Base-by-base conservation (phyloP, 352 stramenopile genomes). In the Phytophthora pinifolia region DNA sequence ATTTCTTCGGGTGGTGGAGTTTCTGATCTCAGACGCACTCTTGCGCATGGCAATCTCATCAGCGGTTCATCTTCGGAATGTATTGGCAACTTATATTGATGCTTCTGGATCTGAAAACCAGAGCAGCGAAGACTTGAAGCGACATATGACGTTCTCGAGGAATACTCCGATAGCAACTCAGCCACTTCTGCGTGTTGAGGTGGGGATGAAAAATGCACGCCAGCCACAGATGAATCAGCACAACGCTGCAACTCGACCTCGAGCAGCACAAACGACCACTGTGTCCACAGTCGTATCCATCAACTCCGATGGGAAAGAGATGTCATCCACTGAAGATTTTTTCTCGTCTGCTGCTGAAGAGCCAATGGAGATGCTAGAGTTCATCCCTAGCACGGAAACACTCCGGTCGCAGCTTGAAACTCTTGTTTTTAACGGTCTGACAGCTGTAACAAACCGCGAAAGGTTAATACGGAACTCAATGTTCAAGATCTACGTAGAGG, bases 1-100 rank as follows among this genome's bases (percentile, higher is more conserved):
- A 35, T 98, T 98, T 52, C 70, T 98, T 2, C 84, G 90, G 1
- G 68, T 98, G 8, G 83, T 97, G 4, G 92, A 98, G 62, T 97
- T 98, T 57, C 60, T 92, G 25, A 70, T 98, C 14, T 83, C 80
- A 6, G 80, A 93, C 62, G 81, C 88, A 3, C 42, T 96, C 15
- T 46, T 96, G 43, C 68, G 60, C 9, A 74, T 96, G 32, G 84
- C 81, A 7, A 85, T 95, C 10, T 66, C 66, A 27, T 92, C 79
- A 0, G 74, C 69, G 0, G 61, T 84, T 42, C 54, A 57, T 9
- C 47, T 90, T 9, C 53, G 66, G 29, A 39, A 67, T 6, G 55
- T 73, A 31, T 75, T 92, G 70, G 55, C 42, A 8, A 65, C 46
- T 20, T 87, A 87, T 34, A 77, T 53, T 3, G 56, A 39, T 7